Conservation (phyloP, 139 green algal genomes). For the Mesostigma viride region DNA sequence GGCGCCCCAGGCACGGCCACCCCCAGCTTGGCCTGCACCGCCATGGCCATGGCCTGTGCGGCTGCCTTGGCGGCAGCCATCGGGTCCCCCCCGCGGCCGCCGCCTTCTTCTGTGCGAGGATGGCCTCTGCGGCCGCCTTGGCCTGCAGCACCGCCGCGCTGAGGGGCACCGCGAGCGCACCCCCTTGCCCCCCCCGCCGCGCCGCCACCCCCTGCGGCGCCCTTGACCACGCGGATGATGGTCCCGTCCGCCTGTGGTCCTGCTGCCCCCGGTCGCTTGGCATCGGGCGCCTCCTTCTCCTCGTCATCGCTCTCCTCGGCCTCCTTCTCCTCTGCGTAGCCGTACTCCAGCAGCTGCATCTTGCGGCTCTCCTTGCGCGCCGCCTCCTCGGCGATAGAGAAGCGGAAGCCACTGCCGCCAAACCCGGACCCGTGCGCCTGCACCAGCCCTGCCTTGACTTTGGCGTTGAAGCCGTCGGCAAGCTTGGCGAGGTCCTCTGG, state of each 20-base stretch:
- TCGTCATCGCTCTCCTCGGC: no score
- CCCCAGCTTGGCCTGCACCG: conserved; percentile 6
- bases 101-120: not conserved
- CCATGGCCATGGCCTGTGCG: conserved; percentile 6
- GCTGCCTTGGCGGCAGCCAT: not conserved
- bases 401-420: conserved; percentile 90
- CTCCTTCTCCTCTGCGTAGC: conserved; percentile 30
- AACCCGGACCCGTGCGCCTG: conserved; percentile 69
- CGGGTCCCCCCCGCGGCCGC: not conserved
- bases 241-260: no score
- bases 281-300: conserved; percentile 42
- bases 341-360: conserved; percentile 34
- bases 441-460: conserved; percentile 65
- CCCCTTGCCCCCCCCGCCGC: conserved; percentile 20
- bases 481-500: conserved; percentile 62
- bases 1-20: no score
- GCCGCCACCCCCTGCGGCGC: no score
- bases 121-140: conserved; percentile 2
- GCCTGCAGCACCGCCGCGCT: conserved; percentile 10
- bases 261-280: no score
- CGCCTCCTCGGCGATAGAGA: conserved; percentile 73
- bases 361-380: conserved; percentile 38
- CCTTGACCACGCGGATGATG: no score
- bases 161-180: not conserved
- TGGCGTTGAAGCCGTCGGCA: conserved; percentile 58